Percentiles rank a stretch among this genome's conserved stretches.
These are phyloP conservation scores for Porcisia deanei DNA, from an alignment of 208 protist species.

Conservation along the genomic window DNA sequence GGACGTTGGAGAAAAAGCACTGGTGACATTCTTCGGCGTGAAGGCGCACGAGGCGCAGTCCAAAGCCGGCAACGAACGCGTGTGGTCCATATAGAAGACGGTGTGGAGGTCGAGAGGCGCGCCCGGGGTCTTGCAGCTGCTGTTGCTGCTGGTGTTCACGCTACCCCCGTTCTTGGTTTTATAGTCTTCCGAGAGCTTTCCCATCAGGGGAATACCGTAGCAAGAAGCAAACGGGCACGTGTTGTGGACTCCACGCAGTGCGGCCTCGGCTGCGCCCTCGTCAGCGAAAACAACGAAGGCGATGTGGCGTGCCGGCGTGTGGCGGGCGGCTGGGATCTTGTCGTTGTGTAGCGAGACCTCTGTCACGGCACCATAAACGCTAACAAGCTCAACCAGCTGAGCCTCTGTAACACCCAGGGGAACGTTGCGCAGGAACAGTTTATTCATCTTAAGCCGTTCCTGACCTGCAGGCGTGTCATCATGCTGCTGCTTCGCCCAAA, in stretches of 20 bases:
- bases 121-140: background rate
- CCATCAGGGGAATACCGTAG: slow-evolving; percentile 45
- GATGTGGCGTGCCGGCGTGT: slow-evolving; percentile 34
- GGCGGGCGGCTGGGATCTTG: slow-evolving; percentile 8
- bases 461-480: slow-evolving; percentile 35
- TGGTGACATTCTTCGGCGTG: background rate
- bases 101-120: background rate
- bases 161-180: slow-evolving; percentile 5
- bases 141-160: slow-evolving; percentile 7
- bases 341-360: slow-evolving; percentile 37
- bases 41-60: background rate
- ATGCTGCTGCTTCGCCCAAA: slow-evolving; percentile 44
- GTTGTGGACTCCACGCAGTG: slow-evolving; percentile 39
- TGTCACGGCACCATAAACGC: slow-evolving; percentile 25
- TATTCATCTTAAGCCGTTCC: slow-evolving; percentile 39
- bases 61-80: background rate
- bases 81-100: background rate
- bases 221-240: slow-evolving; percentile 42
- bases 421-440: slow-evolving; percentile 60
- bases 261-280: slow-evolving; percentile 34
- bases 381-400: slow-evolving; percentile 21
- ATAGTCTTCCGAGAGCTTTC: slow-evolving; percentile 41
- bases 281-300: slow-evolving; percentile 49
- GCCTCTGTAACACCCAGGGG: slow-evolving; percentile 30
- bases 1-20: slow-evolving; percentile 1